phyloP scores from a whole-genome alignment of 345 rosid species.

The Durio zibethinus region DNA sequence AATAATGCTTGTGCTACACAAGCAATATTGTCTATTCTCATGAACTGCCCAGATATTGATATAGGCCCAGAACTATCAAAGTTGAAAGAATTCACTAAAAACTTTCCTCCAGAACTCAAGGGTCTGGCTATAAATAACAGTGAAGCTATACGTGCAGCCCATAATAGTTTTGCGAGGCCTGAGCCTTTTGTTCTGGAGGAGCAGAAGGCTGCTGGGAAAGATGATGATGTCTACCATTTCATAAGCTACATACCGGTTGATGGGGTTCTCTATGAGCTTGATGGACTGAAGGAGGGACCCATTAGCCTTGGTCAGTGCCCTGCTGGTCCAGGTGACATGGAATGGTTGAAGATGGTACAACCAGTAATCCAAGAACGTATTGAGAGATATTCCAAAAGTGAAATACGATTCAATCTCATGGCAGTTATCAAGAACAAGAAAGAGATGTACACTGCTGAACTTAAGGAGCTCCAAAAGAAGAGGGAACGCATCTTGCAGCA shows the following conservation, averaged over 20 bases:
- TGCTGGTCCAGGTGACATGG: slow-evolving; percentile 54
- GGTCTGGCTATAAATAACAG: slow-evolving; percentile 97
- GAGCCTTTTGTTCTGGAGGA: slow-evolving; percentile 94
- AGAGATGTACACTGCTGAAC: slow-evolving; percentile 76
- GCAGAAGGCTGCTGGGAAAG: slow-evolving; percentile 80
- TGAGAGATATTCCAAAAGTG: slow-evolving; percentile 83
- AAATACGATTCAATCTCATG: slow-evolving; percentile 91
- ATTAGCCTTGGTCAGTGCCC: slow-evolving; percentile 84
- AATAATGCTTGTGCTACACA: slow-evolving; percentile 99
- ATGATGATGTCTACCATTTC: slow-evolving; percentile 95
- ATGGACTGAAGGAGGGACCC: slow-evolving; percentile 96
- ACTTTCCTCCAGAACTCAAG: slow-evolving; percentile 90
- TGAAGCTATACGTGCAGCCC: slow-evolving; percentile 84
- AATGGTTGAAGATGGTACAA: slow-evolving; percentile 87
- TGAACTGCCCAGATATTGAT: slow-evolving; percentile 86
- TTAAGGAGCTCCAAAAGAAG: slow-evolving; percentile 83
- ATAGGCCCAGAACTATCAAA: slow-evolving; percentile 79
- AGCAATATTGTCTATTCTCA: slow-evolving; percentile 85
- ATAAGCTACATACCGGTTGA: slow-evolving; percentile 91
- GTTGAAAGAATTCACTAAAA: slow-evolving; percentile 83
- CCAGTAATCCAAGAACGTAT: slow-evolving; percentile 96
- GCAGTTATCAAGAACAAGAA: slow-evolving; percentile 89
- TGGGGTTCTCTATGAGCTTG: slow-evolving; percentile 92
- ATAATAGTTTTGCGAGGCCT: slow-evolving; percentile 95
- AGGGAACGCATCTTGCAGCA: slow-evolving; percentile 80